Evolutionary conservation across 306 rosid genomes (phyloP).

Genomic region (Cyamopsis tetragonoloba): DNA sequence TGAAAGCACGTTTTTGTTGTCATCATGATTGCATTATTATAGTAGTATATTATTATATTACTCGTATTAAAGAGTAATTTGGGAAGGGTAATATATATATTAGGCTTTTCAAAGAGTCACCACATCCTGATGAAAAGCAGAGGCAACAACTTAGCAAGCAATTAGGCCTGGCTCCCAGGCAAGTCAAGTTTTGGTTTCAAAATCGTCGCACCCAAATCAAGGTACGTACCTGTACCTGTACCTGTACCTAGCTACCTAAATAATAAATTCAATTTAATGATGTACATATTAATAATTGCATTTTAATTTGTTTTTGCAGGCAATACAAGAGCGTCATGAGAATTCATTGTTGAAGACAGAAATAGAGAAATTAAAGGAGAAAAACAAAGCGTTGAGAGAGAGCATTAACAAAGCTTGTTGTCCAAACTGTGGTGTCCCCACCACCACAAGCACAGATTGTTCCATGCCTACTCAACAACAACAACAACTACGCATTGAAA

Average conservation of each 20-base stretch:
- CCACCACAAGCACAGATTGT: conserved; percentile 52
- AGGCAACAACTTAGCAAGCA: conserved; percentile 93
- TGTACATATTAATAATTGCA: too few species aligned
- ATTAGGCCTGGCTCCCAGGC: conserved; percentile 90
- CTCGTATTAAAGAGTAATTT: too few species aligned
- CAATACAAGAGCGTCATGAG: conserved; percentile 97
- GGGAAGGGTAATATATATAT: too few species aligned
- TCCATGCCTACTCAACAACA: conserved; percentile 72
- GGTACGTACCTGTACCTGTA: too few species aligned
- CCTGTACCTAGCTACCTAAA: too few species aligned
- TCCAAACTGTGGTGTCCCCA: conserved; percentile 79
- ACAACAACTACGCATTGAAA: conserved; percentile 84
- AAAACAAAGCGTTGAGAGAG: conserved; percentile 68
- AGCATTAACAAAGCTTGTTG: conserved; percentile 71
- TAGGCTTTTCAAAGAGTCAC: conserved; percentile 95
- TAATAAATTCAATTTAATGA: too few species aligned
- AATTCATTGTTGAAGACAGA: conserved; percentile 80
- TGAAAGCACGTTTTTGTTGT: too few species aligned
- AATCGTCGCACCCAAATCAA: conserved; percentile 98
- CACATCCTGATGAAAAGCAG: conserved; percentile 98
- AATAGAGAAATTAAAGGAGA: conserved; percentile 80
- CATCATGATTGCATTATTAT: conserved; percentile 2
- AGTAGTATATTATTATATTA: too few species aligned
- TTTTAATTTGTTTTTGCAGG: conserved; percentile 52
- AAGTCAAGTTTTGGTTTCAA: conserved; percentile 99